A percentile compares a stretch with the other conserved stretches of the same genome.
phyloP scores from a whole-genome alignment of 768 basidiomycete genomes.

The Trametes punicea region DNA sequence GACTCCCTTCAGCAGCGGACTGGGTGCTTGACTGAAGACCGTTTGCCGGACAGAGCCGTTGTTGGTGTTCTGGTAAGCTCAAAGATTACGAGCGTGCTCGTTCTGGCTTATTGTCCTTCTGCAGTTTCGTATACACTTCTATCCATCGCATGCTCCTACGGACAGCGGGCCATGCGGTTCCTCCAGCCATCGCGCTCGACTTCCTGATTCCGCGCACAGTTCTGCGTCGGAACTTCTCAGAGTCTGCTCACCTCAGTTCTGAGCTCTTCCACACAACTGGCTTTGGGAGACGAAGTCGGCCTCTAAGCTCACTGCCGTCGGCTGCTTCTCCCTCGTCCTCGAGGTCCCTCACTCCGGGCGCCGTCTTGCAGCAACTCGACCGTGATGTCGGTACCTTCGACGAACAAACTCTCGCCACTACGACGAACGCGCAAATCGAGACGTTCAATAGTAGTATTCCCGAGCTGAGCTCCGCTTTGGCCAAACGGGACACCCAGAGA shows the following conservation, averaged over 20 bases:
- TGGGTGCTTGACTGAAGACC: not conserved
- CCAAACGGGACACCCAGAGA: conserved; percentile 31
- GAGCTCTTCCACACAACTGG: not conserved
- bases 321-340: not conserved
- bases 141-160: conserved; percentile 21
- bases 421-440: conserved; percentile 26
- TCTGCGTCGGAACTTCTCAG: conserved; percentile 13
- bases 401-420: not conserved
- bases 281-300: not conserved
- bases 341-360: conserved; percentile 4
- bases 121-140: conserved; percentile 3
- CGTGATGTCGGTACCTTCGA: conserved; percentile 10
- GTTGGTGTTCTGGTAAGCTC: not conserved
- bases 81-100: no score
- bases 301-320: not conserved
- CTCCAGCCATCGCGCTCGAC: conserved; percentile 35
- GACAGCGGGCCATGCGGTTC: conserved; percentile 21
- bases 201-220: conserved; percentile 41
- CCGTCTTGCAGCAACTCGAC: conserved; percentile 5
- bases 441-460: conserved; percentile 37
- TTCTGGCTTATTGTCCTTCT: not conserved
- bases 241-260: not conserved
- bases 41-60: not conserved
- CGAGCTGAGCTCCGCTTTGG: conserved; percentile 38
- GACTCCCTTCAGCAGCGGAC: no score